Conservation (phyloP, 768 basidiomycete species). For the Boletales sp. region DNA sequence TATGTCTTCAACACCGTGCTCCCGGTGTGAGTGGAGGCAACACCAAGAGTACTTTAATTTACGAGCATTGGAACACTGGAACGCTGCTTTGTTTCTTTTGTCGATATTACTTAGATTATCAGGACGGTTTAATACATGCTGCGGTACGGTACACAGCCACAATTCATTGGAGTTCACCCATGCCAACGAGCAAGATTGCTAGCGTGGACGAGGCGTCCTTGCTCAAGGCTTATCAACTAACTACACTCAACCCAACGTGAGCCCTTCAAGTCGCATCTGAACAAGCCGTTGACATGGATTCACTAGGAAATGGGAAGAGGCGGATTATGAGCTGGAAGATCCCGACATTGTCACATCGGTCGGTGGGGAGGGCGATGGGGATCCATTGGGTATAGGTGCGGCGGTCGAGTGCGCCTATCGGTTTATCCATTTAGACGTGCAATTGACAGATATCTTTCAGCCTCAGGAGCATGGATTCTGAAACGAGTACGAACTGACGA, state of each 20-base stretch:
- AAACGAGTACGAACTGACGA: conserved; percentile 53
- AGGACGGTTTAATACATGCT: too few species aligned
- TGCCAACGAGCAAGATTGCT: conserved; percentile 49
- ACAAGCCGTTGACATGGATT: conserved; percentile 4
- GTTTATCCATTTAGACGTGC: background rate
- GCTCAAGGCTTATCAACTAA: conserved; percentile 85
- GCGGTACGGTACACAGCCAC: too few species aligned
- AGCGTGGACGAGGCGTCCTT: conserved; percentile 77
- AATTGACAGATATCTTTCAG: conserved; percentile 32
- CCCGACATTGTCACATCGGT: conserved; percentile 63
- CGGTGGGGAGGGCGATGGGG: conserved; percentile 59
- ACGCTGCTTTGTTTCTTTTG: too few species aligned
- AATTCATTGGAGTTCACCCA: background rate
- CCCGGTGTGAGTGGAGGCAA: conserved; percentile 51
- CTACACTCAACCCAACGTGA: conserved; percentile 73
- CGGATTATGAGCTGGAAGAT: conserved; percentile 81
- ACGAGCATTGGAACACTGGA: too few species aligned
- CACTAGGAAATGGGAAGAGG: conserved; percentile 81
- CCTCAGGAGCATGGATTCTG: conserved; percentile 65
- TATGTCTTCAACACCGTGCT: conserved; percentile 83
- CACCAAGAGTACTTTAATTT: too few species aligned
- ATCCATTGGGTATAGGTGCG: conserved; percentile 76
- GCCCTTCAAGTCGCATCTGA: conserved; percentile 1
- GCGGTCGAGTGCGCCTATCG: conserved; percentile 48
- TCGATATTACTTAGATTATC: too few species aligned